These are phyloP conservation scores for Thalassia testudinum DNA, from an alignment of 116 monocot species.

Conservation along the genomic window DNA sequence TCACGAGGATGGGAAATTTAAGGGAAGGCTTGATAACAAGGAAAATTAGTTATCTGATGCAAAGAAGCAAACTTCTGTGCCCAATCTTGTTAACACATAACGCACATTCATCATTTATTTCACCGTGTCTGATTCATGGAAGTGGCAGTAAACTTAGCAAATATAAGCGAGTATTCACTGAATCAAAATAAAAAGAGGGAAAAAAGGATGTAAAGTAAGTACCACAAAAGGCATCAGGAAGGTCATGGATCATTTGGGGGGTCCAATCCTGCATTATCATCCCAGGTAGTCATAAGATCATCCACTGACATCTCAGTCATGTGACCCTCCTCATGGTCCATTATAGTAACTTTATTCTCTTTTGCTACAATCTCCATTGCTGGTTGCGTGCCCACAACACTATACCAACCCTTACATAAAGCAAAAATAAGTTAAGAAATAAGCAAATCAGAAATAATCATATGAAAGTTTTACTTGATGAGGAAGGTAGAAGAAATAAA, in stretches of 20 bases:
- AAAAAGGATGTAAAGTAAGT: not conserved
- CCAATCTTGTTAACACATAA: too few relatives aligned
- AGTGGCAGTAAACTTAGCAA: too few relatives aligned
- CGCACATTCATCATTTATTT: too few relatives aligned
- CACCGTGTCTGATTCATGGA: too few relatives aligned
- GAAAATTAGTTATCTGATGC: too few relatives aligned
- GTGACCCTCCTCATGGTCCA: conserved; percentile 35
- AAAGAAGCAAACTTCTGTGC: too few relatives aligned
- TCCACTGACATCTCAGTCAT: conserved; percentile 26
- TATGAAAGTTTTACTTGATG: too few relatives aligned
- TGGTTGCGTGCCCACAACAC: conserved; percentile 47
- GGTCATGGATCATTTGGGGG: conserved; percentile 29
- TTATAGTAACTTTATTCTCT: conserved; percentile 32
- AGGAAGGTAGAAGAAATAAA: too few relatives aligned
- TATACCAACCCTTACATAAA: conserved; percentile 45
- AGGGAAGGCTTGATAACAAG: too few relatives aligned
- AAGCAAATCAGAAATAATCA: too few relatives aligned
- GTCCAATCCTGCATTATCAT: conserved; percentile 37
- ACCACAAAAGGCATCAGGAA: conserved; percentile 41
- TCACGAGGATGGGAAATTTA: too few relatives aligned
- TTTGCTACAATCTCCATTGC: conserved; percentile 53
- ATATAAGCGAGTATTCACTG: not conserved
- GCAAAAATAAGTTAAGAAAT: too few relatives aligned
- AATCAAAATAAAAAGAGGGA: not conserved
- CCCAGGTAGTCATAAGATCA: conserved; percentile 33